Percentiles rank a stretch among this genome's conserved stretches.
phyloP scores from a whole-genome alignment of 2,329 filamentous ascomycete genomes.

The Alternaria rosae region DNA sequence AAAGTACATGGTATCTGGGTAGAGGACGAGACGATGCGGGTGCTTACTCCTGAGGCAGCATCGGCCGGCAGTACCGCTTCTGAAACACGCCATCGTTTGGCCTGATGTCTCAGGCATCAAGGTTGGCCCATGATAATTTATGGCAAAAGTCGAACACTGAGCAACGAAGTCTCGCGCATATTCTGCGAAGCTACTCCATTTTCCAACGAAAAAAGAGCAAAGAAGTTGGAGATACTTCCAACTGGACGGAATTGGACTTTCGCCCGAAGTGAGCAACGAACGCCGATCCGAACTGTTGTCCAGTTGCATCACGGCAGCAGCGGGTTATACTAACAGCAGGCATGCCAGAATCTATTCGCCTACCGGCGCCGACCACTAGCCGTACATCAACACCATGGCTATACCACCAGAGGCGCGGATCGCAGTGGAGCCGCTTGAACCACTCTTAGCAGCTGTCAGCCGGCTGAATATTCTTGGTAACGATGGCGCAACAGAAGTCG shows the following conservation, averaged over 20 bases:
- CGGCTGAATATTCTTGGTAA: neutral
- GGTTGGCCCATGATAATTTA: neutral
- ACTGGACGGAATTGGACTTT: neutral
- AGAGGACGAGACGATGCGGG: neutral
- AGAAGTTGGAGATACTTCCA: neutral
- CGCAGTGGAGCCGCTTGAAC: neutral
- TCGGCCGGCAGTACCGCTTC: neutral
- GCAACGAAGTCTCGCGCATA: neutral
- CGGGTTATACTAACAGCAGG: neutral
- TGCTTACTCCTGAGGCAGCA: neutral
- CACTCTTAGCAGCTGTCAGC: neutral
- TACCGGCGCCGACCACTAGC: neutral
- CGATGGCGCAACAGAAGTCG: neutral
- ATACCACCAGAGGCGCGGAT: neutral
- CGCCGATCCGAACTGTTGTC: neutral
- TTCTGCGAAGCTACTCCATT: neutral
- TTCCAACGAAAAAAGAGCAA: neutral
- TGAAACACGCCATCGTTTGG: conserved; percentile 13
- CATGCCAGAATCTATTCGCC: neutral
- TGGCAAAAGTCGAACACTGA: neutral
- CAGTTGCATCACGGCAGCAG: neutral
- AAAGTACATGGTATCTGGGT: neutral
- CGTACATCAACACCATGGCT: neutral
- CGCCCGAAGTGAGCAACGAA: neutral
- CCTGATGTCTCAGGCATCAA: conserved; percentile 6